These are phyloP conservation scores for Cryphonectria nitschkei DNA, from an alignment of 2,329 filamentous ascomycete genomes.

Conservation along the genomic window DNA sequence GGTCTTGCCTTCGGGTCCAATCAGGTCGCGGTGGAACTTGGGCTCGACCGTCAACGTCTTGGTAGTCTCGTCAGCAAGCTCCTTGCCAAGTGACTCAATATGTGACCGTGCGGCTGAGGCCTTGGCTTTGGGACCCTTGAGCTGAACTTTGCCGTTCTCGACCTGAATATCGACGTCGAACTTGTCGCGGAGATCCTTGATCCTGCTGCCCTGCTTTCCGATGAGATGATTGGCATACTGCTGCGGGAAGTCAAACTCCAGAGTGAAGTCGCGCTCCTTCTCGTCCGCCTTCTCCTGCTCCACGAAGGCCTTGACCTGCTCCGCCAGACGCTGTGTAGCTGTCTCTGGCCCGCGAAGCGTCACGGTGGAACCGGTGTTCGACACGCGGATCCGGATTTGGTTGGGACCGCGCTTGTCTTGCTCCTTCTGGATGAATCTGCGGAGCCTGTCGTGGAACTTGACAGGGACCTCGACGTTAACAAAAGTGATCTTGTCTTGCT, in stretches of 20 bases:
- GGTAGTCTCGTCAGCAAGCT: slow-evolving; percentile 88
- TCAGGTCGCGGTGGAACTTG: slow-evolving; percentile 92
- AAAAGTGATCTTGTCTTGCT: slow-evolving; percentile 59
- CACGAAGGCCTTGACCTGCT: slow-evolving; percentile 78
- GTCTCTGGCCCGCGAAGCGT: slow-evolving; percentile 77
- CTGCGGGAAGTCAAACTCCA: slow-evolving; percentile 90
- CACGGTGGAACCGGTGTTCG: slow-evolving; percentile 62
- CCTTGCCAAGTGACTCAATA: slow-evolving; percentile 77
- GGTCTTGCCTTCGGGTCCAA: slow-evolving; percentile 83
- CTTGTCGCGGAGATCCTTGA: slow-evolving; percentile 66
- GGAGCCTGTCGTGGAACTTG: slow-evolving; percentile 68
- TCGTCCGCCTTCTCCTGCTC: slow-evolving; percentile 90
- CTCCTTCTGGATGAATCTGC: slow-evolving; percentile 67
- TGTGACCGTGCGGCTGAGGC: slow-evolving; percentile 83
- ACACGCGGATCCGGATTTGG: slow-evolving; percentile 64
- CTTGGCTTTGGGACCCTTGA: slow-evolving; percentile 95
- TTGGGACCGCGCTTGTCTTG: slow-evolving; percentile 60
- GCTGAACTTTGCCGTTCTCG: slow-evolving; percentile 89
- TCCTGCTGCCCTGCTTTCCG: slow-evolving; percentile 69
- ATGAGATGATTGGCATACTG: slow-evolving; percentile 88
- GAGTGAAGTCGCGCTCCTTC: slow-evolving; percentile 85
- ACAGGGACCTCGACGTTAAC: slow-evolving; percentile 59
- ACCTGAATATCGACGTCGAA: slow-evolving; percentile 82
- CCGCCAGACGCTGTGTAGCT: slow-evolving; percentile 70
- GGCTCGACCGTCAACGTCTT: slow-evolving; percentile 88